phyloP scores from a whole-genome alignment of 2,329 filamentous ascomycete species.

The Alternaria viburni region DNA sequence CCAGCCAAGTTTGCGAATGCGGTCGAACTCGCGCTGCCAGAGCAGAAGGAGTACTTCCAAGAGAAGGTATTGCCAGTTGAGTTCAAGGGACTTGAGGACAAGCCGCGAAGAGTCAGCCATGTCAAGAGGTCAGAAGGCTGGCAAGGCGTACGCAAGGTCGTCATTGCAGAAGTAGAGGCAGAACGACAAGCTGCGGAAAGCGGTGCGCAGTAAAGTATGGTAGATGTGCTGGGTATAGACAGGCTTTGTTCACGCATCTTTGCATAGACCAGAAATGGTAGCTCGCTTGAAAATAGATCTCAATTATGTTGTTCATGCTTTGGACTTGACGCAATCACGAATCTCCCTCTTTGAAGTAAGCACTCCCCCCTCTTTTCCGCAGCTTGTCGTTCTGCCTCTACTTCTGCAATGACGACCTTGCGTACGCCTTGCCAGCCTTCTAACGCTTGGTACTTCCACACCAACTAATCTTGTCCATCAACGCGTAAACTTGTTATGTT shows the following conservation, averaged over 20 bases:
- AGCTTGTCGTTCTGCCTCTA: slow-evolving; percentile 14
- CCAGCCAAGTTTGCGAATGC: slow-evolving; percentile 92
- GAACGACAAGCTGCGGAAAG: slow-evolving; percentile 43
- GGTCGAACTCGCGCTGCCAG: slow-evolving; percentile 78
- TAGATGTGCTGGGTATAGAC: background rate
- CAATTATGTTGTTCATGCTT: background rate
- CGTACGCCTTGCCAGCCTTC: slow-evolving; percentile 76
- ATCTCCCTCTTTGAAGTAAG: background rate
- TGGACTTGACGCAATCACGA: background rate
- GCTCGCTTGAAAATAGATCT: background rate
- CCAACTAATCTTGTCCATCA: too few relatives aligned
- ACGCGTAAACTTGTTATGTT: too few relatives aligned
- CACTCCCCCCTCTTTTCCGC: slow-evolving; percentile 25
- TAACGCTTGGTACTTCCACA: slow-evolving; percentile 15
- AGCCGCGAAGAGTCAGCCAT: slow-evolving; percentile 74
- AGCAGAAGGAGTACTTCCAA: slow-evolving; percentile 77
- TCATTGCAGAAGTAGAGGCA: slow-evolving; percentile 72
- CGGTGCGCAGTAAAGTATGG: slow-evolving; percentile 13
- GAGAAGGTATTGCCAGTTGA: slow-evolving; percentile 78
- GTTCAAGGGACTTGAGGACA: slow-evolving; percentile 78
- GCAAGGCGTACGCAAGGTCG: slow-evolving; percentile 75
- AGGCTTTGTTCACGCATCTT: background rate
- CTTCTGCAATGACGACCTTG: slow-evolving; percentile 69
- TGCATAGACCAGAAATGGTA: slow-evolving; percentile 4
- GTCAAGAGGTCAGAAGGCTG: slow-evolving; percentile 71